Evolutionary conservation across 179 eudicot species (phyloP).

Genomic region (Camellia oleifera): DNA sequence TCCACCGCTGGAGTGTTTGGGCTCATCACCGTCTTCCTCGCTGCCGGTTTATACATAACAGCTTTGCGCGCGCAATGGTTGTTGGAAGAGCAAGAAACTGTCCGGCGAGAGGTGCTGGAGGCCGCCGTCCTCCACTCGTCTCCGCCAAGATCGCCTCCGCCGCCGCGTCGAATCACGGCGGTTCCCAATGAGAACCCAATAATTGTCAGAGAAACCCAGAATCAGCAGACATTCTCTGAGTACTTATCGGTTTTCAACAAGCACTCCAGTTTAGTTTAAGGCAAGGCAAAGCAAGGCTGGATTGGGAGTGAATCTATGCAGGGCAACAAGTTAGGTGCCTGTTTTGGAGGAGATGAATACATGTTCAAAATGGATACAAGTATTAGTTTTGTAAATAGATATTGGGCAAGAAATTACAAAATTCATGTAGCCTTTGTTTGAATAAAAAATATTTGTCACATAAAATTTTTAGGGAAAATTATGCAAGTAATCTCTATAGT

Average conservation of each 20-base stretch:
- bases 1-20: constrained; percentile 74
- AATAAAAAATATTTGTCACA: too few species aligned
- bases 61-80: constrained; percentile 50
- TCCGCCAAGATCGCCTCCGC: constrained; percentile 56
- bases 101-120: constrained; percentile 44
- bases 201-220: constrained; percentile 28
- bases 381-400: too few species aligned
- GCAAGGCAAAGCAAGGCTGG: not conserved
- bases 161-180: constrained; percentile 18
- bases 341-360: too few species aligned
- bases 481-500: too few species aligned
- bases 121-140: constrained; percentile 49
- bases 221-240: constrained; percentile 20
- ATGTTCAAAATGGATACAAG: too few species aligned
- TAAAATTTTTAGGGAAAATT: too few species aligned
- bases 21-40: constrained; percentile 61
- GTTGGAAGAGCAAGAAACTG: constrained; percentile 41
- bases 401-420: too few species aligned
- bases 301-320: not conserved
- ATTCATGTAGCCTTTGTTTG: too few species aligned
- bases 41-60: constrained; percentile 66
- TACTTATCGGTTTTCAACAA: constrained; percentile 33
- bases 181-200: constrained; percentile 26
- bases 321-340: too few species aligned
- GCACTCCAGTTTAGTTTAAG: constrained; percentile 15